phyloP scores from a whole-genome alignment of 2,329 filamentous ascomycete genomes.

The Colletotrichum aenigma region DNA sequence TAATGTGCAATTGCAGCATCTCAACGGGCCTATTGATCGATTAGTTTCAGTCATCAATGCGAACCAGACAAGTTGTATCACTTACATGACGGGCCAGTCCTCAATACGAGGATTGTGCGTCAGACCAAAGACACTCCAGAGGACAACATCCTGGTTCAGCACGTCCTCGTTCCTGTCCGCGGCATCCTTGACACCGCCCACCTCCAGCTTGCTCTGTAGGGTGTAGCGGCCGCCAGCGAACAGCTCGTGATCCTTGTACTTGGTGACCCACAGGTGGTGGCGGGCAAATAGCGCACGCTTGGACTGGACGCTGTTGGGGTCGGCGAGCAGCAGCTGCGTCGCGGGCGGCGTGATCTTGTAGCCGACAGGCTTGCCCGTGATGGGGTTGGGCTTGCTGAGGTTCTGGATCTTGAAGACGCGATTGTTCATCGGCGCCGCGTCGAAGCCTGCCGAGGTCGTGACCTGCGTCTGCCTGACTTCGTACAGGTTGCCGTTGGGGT shows the following conservation, averaged over 20 bases:
- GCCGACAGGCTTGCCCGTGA: conserved; percentile 37
- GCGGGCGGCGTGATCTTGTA: conserved; percentile 39
- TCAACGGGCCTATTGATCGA: conserved; percentile 53
- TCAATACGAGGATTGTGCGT: conserved; percentile 62
- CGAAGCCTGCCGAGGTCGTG: conserved; percentile 41
- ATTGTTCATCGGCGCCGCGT: conserved; percentile 46
- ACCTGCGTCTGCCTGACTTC: conserved; percentile 49
- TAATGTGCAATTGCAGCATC: conserved; percentile 46
- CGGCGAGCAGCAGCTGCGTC: conserved; percentile 37
- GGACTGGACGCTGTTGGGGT: conserved; percentile 18
- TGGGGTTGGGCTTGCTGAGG: conserved; percentile 29
- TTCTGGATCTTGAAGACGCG: conserved; percentile 24
- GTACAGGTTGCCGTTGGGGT: conserved; percentile 54
- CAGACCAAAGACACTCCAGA: conserved; percentile 53
- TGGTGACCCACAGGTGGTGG: conserved; percentile 32
- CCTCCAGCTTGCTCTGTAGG: conserved; percentile 35
- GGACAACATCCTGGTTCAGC: conserved; percentile 49
- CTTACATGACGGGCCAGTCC: conserved; percentile 65
- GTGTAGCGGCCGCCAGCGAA: conserved; percentile 32
- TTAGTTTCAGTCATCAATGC: not conserved
- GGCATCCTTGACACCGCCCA: conserved; percentile 21
- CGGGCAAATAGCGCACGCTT: conserved; percentile 30
- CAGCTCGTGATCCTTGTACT: conserved; percentile 31
- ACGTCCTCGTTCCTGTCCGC: conserved; percentile 49
- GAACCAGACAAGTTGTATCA: not conserved